Conservation (phyloP, 306 rosid genomes). For the Medicago arabica region DNA sequence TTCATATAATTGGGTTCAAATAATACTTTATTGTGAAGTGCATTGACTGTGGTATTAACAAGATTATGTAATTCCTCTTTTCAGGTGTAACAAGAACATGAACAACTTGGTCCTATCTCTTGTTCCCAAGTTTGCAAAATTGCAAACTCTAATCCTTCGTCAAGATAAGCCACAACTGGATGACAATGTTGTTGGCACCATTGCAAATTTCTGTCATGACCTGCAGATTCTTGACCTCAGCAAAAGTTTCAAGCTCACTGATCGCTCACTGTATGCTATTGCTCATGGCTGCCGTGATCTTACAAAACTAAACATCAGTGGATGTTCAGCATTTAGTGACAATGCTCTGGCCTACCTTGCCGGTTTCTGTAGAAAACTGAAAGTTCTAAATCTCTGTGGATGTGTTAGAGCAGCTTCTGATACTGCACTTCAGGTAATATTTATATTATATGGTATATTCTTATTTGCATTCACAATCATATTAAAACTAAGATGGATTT, state of each 20-base stretch:
- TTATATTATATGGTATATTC: background rate
- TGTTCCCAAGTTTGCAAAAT: slow-evolving; percentile 76
- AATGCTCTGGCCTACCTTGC: slow-evolving; percentile 76
- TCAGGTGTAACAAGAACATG: slow-evolving; percentile 95
- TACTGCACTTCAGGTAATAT: slow-evolving; percentile 88
- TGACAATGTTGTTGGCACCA: slow-evolving; percentile 74
- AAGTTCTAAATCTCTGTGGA: slow-evolving; percentile 86
- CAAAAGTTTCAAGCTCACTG: slow-evolving; percentile 92
- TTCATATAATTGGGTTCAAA: slow-evolving; percentile 5
- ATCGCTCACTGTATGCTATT: slow-evolving; percentile 67
- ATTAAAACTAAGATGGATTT: slow-evolving; percentile 13
- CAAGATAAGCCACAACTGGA: slow-evolving; percentile 88
- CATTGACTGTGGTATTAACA: background rate
- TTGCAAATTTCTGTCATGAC: slow-evolving; percentile 74
- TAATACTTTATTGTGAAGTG: slow-evolving; percentile 21
- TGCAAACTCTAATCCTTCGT: slow-evolving; percentile 81
- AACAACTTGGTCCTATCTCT: slow-evolving; percentile 81
- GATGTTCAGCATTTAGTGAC: slow-evolving; percentile 82
- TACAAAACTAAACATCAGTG: slow-evolving; percentile 79
- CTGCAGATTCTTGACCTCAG: slow-evolving; percentile 94
- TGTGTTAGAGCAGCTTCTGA: slow-evolving; percentile 81
- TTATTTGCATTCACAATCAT: background rate
- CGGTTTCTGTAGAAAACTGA: slow-evolving; percentile 70
- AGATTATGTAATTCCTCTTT: slow-evolving; percentile 12
- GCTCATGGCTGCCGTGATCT: slow-evolving; percentile 82